Evolutionary conservation across 352 stramenopile species (phyloP), one percentile per base, ranked within the genome.

Genomic region (Phytophthora hibernalis): DNA sequence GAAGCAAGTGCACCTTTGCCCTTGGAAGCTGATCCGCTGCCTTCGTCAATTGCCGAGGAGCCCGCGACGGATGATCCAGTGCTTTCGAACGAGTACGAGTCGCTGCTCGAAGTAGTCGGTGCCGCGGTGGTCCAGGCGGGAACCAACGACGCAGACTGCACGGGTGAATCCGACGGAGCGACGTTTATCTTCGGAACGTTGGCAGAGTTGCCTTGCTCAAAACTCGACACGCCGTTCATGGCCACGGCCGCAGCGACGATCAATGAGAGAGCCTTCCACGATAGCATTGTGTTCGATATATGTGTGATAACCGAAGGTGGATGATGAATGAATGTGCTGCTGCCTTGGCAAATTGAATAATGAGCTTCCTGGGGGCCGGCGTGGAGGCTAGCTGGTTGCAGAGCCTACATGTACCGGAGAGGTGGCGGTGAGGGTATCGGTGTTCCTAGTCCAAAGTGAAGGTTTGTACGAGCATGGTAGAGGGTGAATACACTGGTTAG

Each of bases 301-400:
- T 61, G 31, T 51, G 49, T 66, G 21, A 5, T 51, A 10, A 8
- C 22, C 26, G 43, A n/a, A 54, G 21, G 16, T 37, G 31, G 31
- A 13, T 22, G 44, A 5, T 5, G 31, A 37, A 44, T 44, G 31
- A 37, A 44, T 44, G 31, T 45, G 38, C 28, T 47, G 61, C 26
- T 59, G 61, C 21, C 15, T n/a, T 20, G 31, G 47, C 24, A 70
- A 61, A 71, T 66, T 65, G 55, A 56, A 58, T 53, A 71, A 61
- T 66, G 63, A 65, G 42, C 30, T 40, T 15, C 37, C n/a, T 13
- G 21, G 1, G 35, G 47, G 2, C 13, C 1, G 4, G n/a, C 16
- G 22, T 12, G 37, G 21, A 38, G 37, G 37, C 6, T 21, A n/a
- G n/a, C n/a, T 21, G 5, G 49, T 47, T 20, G 48, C n/a, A 12